Conservation (phyloP, 805 yeast genomes). For the Metschnikowia koreensis region DNA sequence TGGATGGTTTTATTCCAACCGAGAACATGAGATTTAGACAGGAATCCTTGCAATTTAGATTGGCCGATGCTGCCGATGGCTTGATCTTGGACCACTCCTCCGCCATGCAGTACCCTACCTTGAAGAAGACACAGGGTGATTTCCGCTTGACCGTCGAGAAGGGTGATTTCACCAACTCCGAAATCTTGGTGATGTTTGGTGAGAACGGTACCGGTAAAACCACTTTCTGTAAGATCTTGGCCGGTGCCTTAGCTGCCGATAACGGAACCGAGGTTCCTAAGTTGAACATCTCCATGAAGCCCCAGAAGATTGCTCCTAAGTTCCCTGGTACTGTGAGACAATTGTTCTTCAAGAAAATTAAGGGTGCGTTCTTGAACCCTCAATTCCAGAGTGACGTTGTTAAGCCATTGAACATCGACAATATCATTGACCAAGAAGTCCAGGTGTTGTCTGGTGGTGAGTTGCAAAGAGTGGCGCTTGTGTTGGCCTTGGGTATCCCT, state of each 20-base stretch:
- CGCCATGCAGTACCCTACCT: slow-evolving; percentile 71
- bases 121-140: slow-evolving; percentile 94
- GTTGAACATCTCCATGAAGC: slow-evolving; percentile 94
- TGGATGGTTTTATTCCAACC: slow-evolving; percentile 96
- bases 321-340: slow-evolving; percentile 99
- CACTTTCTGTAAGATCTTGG: slow-evolving; percentile 90
- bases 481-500: slow-evolving; percentile 85
- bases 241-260: slow-evolving; percentile 91
- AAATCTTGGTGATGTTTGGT: slow-evolving; percentile 98
- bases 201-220: slow-evolving; percentile 99
- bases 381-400: slow-evolving; percentile 98
- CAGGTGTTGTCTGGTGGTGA: slow-evolving; percentile 99
- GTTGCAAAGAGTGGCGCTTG: slow-evolving; percentile 98
- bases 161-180: slow-evolving; percentile 95
- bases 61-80: slow-evolving; percentile 84
- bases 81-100: slow-evolving; percentile 74
- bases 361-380: slow-evolving; percentile 90
- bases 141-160: slow-evolving; percentile 77
- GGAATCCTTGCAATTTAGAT: slow-evolving; percentile 90
- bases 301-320: slow-evolving; percentile 98
- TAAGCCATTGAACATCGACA: slow-evolving; percentile 91
- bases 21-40: slow-evolving; percentile 97
- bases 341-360: slow-evolving; percentile 92
- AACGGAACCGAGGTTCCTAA: slow-evolving; percentile 76
- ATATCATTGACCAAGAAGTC: slow-evolving; percentile 95